Evolutionary conservation across 2,329 filamentous ascomycete genomes (phyloP), one percentile per base, ranked within the genome.

Genomic region (Trichoderma citrinoviride): DNA sequence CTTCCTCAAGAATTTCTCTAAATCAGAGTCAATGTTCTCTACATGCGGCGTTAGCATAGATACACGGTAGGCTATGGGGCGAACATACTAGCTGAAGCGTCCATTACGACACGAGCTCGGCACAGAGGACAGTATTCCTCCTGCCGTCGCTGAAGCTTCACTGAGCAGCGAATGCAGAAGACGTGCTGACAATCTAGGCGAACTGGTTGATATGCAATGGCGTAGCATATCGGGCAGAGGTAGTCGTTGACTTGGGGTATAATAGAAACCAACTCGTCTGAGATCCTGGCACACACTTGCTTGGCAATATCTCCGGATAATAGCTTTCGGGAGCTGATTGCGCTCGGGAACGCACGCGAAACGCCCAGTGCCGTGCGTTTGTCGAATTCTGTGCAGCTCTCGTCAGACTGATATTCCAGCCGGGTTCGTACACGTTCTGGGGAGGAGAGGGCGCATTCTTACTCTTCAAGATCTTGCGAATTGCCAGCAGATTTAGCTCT

Each of bases 161-260:
- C 87, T 55, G 94, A 82, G 73, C 92, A 96, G 3, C 90, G 83
- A 64, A 95, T 94, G 78, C 92, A 96, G 73, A 94, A 93, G 15
- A 93, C 79, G 69, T 95, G 91, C 29, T 83, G 79, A 75, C 92
- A 96, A 15, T 84, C 82, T 40, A 96, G 81, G 25, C 88, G 85
- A n/a, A 96, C 86, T 0, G 92, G 92, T 70, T 91, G 86, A 81
- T 90, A 95, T n/a, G 89, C 87, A 65, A 96, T 86, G 49, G 85
- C 85, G 70, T 89, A 88, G 77, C 92, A 95, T 66, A 95, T 87
- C 1, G 92, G 91, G 71, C 92, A 96, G 8, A 88, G 81, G 76
- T 93, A 94, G 76, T 96, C 92, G 72, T 92, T 88, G n/a, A 95
- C 77, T 71, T 93, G 91, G 0, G 92, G 92, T 7, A 96, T 88